A percentile compares a stretch with the other conserved stretches of the same genome.
These are phyloP conservation scores for Oryza meridionalis DNA, from an alignment of 176 grass and related monocot species.

Conservation along the genomic window DNA sequence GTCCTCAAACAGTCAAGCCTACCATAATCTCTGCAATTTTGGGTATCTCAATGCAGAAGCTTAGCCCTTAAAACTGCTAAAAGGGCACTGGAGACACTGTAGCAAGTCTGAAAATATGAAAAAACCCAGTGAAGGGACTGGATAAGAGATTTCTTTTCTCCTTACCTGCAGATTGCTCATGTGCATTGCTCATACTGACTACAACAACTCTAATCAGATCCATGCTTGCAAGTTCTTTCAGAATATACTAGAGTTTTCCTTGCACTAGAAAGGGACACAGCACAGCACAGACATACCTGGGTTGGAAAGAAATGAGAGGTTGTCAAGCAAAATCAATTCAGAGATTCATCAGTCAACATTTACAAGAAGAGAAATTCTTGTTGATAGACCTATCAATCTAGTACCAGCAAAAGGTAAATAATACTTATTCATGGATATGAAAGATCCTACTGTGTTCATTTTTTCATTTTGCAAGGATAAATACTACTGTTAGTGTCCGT, in stretches of 20 bases:
- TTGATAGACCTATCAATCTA: constrained; percentile 5
- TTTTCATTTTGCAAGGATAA: no score
- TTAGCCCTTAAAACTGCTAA: constrained; percentile 50
- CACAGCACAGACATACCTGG: constrained; percentile 10
- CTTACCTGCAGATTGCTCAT: constrained; percentile 45
- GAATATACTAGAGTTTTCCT: constrained; percentile 38
- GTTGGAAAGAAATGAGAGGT: constrained; percentile 16
- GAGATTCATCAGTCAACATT: not conserved
- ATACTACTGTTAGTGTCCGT: not conserved
- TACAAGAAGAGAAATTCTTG: constrained; percentile 22
- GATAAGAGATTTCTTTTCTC: constrained; percentile 17
- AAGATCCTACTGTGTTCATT: not conserved
- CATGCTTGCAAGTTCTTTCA: constrained; percentile 37
- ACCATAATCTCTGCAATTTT: constrained; percentile 34
- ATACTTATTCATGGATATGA: not conserved
- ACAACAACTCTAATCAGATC: constrained; percentile 49
- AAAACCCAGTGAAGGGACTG: constrained; percentile 29
- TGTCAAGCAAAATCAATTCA: not conserved
- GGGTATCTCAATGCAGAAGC: constrained; percentile 22
- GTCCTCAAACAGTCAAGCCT: constrained; percentile 51
- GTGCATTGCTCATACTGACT: constrained; percentile 37
- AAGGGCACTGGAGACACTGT: constrained; percentile 33
- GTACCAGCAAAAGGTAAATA: not conserved
- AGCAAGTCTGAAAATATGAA: constrained; percentile 22
- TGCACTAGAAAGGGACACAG: constrained; percentile 18